These are phyloP conservation scores for Microbotryum lychnidis-dioicae DNA, from an alignment of 1,284 basidiomycete genomes.

Conservation along the genomic window DNA sequence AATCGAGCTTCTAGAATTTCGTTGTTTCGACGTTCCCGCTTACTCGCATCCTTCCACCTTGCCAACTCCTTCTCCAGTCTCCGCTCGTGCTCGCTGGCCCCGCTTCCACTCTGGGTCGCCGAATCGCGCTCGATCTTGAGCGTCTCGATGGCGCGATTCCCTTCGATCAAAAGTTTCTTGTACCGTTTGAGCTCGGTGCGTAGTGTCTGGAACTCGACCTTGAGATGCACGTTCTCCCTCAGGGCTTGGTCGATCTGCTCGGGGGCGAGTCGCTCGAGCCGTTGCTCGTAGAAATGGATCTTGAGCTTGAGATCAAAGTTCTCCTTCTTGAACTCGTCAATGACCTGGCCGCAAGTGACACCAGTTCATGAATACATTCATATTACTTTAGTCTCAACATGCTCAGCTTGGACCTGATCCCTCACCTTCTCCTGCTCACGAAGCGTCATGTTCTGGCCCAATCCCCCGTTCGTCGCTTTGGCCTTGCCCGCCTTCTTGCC, in stretches of 20 bases:
- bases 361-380: not conserved
- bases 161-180: slow-evolving; percentile 76
- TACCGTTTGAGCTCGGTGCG: slow-evolving; percentile 88
- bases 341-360: slow-evolving; percentile 53
- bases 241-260: slow-evolving; percentile 84
- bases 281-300: slow-evolving; percentile 86
- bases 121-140: slow-evolving; percentile 50
- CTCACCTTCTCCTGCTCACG: slow-evolving; percentile 88
- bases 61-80: slow-evolving; percentile 14
- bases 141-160: slow-evolving; percentile 68
- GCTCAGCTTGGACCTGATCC: not conserved
- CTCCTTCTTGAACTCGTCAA: slow-evolving; percentile 87
- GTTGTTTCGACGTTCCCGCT: slow-evolving; percentile 16
- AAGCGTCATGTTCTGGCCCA: slow-evolving; percentile 55
- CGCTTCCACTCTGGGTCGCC: slow-evolving; percentile 33
- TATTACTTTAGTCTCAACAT: not conserved
- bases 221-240: slow-evolving; percentile 88
- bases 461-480: not conserved
- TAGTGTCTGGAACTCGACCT: slow-evolving; percentile 82
- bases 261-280: slow-evolving; percentile 69
- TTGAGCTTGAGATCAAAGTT: slow-evolving; percentile 90
- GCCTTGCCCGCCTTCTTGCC: not conserved
- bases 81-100: slow-evolving; percentile 24
- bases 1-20: slow-evolving; percentile 21
- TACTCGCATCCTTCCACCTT: slow-evolving; percentile 2